phyloP scores from a whole-genome alignment of 129 eudicot species.

The Centella asiatica region DNA sequence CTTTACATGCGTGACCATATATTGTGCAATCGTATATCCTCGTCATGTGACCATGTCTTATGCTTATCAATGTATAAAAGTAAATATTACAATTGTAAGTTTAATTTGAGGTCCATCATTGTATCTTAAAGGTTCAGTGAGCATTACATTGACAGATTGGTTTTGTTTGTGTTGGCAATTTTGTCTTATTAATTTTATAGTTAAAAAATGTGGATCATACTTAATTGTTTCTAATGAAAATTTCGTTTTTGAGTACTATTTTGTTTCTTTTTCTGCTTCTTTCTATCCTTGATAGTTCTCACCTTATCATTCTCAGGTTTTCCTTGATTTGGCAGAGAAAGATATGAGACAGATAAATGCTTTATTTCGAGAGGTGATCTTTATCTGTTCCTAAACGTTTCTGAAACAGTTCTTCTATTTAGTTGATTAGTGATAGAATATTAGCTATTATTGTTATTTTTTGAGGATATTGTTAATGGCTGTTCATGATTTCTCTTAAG shows the following conservation, averaged over 20 bases:
- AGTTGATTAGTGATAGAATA: neutral
- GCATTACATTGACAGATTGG: neutral
- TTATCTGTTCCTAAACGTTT: neutral
- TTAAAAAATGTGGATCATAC: neutral
- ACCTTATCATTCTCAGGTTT: constrained; percentile 41
- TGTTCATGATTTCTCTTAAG: neutral
- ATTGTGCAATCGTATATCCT: too few species aligned
- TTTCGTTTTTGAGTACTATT: neutral
- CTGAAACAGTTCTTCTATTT: constrained; percentile 1
- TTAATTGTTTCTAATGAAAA: neutral
- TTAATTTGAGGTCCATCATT: constrained; percentile 1
- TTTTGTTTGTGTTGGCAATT: neutral
- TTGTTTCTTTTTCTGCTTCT: constrained; percentile 10
- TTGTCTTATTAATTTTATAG: neutral
- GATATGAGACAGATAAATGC: constrained; percentile 84
- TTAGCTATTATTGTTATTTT: too few species aligned
- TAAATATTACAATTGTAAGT: neutral
- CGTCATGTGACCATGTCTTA: neutral
- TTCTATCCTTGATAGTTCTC: constrained; percentile 4
- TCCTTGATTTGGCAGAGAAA: constrained; percentile 79
- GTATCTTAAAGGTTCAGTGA: neutral
- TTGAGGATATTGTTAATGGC: neutral
- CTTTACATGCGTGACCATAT: too few species aligned
- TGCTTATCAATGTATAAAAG: neutral
- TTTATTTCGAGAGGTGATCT: constrained; percentile 80